Evolutionary conservation across 345 rosid species (phyloP).

Genomic region (Sisymbrium altissimum): DNA sequence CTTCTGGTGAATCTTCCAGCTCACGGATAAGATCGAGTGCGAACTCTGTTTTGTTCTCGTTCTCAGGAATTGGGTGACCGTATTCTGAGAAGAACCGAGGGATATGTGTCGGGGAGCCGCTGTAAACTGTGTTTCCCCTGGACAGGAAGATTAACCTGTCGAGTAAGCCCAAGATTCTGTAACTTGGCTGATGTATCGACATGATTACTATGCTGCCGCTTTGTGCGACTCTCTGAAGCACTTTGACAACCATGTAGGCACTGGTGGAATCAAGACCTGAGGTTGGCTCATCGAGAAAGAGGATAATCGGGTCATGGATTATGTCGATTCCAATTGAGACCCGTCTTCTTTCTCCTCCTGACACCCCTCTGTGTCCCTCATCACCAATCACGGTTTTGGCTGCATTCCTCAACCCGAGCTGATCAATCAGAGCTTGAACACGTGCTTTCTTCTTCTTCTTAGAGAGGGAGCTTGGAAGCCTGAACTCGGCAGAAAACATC

Average conservation of each 20-base stretch:
- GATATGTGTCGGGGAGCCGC: conserved; percentile 54
- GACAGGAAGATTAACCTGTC: conserved; percentile 75
- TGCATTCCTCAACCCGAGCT: conserved; percentile 62
- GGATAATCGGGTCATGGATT: conserved; percentile 77
- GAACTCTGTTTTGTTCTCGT: conserved; percentile 76
- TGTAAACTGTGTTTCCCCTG: conserved; percentile 69
- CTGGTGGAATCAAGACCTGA: conserved; percentile 95
- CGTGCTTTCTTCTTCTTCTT: conserved; percentile 63
- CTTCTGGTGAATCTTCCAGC: conserved; percentile 72
- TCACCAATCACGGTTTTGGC: conserved; percentile 89
- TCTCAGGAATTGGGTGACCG: conserved; percentile 77
- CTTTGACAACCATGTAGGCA: conserved; percentile 92
- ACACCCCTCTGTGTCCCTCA: conserved; percentile 89
- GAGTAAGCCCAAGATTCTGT: conserved; percentile 64
- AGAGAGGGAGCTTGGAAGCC: conserved; percentile 82
- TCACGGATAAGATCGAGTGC: conserved; percentile 81
- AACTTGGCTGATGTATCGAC: conserved; percentile 96
- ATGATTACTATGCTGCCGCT: conserved; percentile 88
- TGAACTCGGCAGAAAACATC: conserved; percentile 89
- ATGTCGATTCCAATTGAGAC: conserved; percentile 78
- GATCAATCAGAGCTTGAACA: conserved; percentile 86
- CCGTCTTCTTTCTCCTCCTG: conserved; percentile 89
- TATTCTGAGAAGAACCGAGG: conserved; percentile 63
- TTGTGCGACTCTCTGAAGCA: conserved; percentile 75
- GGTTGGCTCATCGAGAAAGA: conserved; percentile 91